phyloP scores from a whole-genome alignment of 805 yeast genomes.

The Hanseniaspora hatyaiensis region DNA sequence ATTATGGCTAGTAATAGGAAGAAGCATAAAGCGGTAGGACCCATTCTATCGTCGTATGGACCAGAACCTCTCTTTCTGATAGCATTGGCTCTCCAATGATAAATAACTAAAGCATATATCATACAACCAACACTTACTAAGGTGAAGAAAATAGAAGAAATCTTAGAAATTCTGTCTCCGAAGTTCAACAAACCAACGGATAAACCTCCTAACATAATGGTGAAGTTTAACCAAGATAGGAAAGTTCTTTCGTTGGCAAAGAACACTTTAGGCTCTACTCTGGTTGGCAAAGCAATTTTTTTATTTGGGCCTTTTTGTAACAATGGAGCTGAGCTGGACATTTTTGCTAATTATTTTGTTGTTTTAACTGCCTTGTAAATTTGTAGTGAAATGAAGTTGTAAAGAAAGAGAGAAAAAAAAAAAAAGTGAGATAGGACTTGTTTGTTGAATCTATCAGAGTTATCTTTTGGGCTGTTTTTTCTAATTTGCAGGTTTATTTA shows the following conservation, averaged over 20 bases:
- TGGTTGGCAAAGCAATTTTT: conserved; percentile 92
- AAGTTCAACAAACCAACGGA: conserved; percentile 93
- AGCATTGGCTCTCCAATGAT: conserved; percentile 99
- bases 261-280: conserved; percentile 98
- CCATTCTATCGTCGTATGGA: conserved; percentile 97
- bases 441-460: too few relatives aligned
- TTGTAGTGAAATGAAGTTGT: too few relatives aligned
- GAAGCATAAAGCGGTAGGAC: conserved; percentile 94
- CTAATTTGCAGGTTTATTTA: too few relatives aligned
- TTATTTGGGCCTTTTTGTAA: conserved; percentile 69
- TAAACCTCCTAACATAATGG: conserved; percentile 93
- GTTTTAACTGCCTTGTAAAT: too few relatives aligned
- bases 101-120: conserved; percentile 88
- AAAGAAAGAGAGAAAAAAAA: too few relatives aligned
- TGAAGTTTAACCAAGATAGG: conserved; percentile 94
- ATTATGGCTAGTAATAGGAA: conserved; percentile 87
- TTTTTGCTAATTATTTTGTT: too few relatives aligned
- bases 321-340: conserved; percentile 58
- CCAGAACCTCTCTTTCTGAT: conserved; percentile 96
- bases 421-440: too few relatives aligned
- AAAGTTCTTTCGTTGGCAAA: conserved; percentile 98
- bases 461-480: too few relatives aligned
- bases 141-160: conserved; percentile 89
- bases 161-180: conserved; percentile 87
- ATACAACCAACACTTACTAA: conserved; percentile 95